These are phyloP conservation scores for Coemansia sp. DNA, from an alignment of 192 early-diverging fungal genomes.

Conservation along the genomic window DNA sequence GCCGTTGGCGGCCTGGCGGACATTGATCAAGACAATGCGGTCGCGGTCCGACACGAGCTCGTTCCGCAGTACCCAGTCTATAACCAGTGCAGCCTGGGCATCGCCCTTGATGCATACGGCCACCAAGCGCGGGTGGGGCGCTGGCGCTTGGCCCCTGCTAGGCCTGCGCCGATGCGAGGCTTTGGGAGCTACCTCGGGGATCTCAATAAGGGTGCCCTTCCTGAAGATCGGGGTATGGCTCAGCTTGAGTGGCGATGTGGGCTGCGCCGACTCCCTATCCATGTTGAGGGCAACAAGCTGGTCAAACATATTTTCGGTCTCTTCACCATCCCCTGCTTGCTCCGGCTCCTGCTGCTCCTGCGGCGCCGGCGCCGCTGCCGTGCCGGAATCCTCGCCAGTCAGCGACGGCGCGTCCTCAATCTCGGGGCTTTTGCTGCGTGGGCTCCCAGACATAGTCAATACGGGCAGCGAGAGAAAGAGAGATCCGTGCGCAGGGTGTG, in stretches of 20 bases:
- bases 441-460: too few relatives aligned
- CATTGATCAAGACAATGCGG: slow-evolving; percentile 26
- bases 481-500: too few relatives aligned
- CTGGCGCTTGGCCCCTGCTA: background rate
- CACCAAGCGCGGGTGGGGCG: slow-evolving; percentile 23
- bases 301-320: slow-evolving; percentile 15
- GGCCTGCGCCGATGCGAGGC: slow-evolving; percentile 1
- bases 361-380: background rate
- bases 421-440: too few relatives aligned
- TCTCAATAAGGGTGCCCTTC: slow-evolving; percentile 37
- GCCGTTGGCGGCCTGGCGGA: slow-evolving; percentile 33
- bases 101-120: slow-evolving; percentile 34
- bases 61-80: slow-evolving; percentile 29
- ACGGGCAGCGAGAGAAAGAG: too few relatives aligned
- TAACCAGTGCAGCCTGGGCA: slow-evolving; percentile 14
- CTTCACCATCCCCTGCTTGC: background rate
- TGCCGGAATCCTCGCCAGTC: too few relatives aligned
- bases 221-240: slow-evolving; percentile 38
- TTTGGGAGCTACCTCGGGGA: slow-evolving; percentile 12
- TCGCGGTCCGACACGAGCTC: slow-evolving; percentile 33
- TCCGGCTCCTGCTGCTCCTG: background rate
- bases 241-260: slow-evolving; percentile 53
- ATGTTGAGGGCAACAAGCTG: slow-evolving; percentile 19
- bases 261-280: slow-evolving; percentile 7
- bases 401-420: too few relatives aligned